These are phyloP conservation scores for Cercospora berteroae DNA, from an alignment of 2,329 filamentous ascomycete species.

Conservation along the genomic window DNA sequence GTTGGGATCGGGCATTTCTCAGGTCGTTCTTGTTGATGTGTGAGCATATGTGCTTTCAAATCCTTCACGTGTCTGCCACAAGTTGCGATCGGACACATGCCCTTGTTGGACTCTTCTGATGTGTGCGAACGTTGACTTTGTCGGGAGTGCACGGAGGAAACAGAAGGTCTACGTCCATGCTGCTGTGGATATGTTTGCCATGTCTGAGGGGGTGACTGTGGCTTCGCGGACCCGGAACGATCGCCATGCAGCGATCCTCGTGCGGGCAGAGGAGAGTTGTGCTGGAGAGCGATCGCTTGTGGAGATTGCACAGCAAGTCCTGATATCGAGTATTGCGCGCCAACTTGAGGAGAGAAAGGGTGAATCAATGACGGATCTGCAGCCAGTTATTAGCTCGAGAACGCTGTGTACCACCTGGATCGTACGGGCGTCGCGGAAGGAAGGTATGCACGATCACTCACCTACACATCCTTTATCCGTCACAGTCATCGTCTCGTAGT, in stretches of 20 bases:
- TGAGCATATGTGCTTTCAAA: slow-evolving; percentile 90
- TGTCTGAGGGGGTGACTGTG: slow-evolving; percentile 59
- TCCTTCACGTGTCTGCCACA: slow-evolving; percentile 88
- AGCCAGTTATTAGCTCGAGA: slow-evolving; percentile 6
- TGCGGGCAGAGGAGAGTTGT: slow-evolving; percentile 63
- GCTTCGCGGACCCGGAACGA: slow-evolving; percentile 36
- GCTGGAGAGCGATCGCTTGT: slow-evolving; percentile 46
- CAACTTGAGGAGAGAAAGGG: slow-evolving; percentile 46
- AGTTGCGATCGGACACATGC: slow-evolving; percentile 75
- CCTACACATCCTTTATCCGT: slow-evolving; percentile 51
- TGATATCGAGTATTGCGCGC: slow-evolving; percentile 45
- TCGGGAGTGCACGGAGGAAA: slow-evolving; percentile 69
- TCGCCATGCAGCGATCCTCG: slow-evolving; percentile 50
- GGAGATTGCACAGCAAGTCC: slow-evolving; percentile 40
- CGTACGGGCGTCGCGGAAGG: not conserved
- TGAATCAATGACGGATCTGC: slow-evolving; percentile 61
- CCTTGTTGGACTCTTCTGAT: slow-evolving; percentile 56
- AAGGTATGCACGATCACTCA: slow-evolving; percentile 41
- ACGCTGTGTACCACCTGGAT: not conserved
- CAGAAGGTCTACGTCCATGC: slow-evolving; percentile 61
- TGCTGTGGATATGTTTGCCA: slow-evolving; percentile 51
- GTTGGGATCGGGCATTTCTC: slow-evolving; percentile 92
- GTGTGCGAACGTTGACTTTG: slow-evolving; percentile 47
- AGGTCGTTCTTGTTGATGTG: slow-evolving; percentile 83
- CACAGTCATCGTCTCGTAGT: slow-evolving; percentile 50